Conservation (phyloP, 495 filamentous ascomycete species). For the Polyplosphaeria fusca region DNA sequence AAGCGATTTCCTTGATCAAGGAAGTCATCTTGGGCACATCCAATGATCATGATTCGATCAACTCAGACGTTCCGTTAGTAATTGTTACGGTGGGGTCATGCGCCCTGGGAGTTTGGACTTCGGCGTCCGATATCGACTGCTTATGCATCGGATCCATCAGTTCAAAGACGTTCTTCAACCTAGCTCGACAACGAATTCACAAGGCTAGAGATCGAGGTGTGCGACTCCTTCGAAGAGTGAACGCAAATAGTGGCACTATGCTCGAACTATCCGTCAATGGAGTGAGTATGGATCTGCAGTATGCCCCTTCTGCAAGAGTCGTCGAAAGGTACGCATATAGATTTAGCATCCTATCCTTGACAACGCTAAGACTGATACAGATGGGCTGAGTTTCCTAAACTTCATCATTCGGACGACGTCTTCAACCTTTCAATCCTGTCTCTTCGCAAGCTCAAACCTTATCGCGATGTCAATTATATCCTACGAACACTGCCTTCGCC, state of each 20-base stretch:
- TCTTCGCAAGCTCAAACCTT: slow-evolving; percentile 54
- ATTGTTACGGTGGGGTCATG: slow-evolving; percentile 59
- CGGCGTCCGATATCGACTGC: slow-evolving; percentile 56
- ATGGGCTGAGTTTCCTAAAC: slow-evolving; percentile 36
- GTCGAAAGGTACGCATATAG: slow-evolving; percentile 44
- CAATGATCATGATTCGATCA: slow-evolving; percentile 11
- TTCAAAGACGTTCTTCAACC: slow-evolving; percentile 53
- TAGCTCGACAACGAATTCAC: slow-evolving; percentile 51
- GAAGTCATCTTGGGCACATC: slow-evolving; percentile 37
- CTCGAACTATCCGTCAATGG: slow-evolving; percentile 51
- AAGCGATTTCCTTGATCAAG: slow-evolving; percentile 47
- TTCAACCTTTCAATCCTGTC: slow-evolving; percentile 50
- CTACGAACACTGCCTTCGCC: slow-evolving; percentile 52
- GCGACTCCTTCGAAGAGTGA: slow-evolving; percentile 51
- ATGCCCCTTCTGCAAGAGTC: slow-evolving; percentile 52
- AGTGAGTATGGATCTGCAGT: slow-evolving; percentile 57
- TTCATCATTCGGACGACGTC: slow-evolving; percentile 41
- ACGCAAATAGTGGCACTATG: slow-evolving; percentile 53
- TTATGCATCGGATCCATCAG: slow-evolving; percentile 57
- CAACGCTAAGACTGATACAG: slow-evolving; percentile 30
- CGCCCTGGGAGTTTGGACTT: slow-evolving; percentile 55
- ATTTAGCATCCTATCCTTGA: neutral
- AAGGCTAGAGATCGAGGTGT: slow-evolving; percentile 43
- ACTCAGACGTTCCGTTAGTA: slow-evolving; percentile 42
- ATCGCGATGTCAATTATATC: slow-evolving; percentile 55